These are phyloP conservation scores for Talaromyces sp. DNA, from an alignment of 2,329 filamentous ascomycete genomes.

Conservation along the genomic window DNA sequence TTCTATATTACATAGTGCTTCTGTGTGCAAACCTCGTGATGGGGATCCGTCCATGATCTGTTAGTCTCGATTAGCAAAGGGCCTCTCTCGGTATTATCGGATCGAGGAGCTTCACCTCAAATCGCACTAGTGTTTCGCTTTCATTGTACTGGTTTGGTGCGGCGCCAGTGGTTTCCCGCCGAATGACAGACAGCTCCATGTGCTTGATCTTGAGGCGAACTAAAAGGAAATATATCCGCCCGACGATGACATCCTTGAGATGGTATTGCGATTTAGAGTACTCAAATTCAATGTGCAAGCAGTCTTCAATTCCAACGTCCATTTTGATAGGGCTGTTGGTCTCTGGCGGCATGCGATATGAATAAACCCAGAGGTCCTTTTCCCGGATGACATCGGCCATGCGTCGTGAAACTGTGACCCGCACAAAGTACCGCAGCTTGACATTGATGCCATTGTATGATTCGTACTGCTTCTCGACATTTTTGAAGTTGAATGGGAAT, in stretches of 20 bases:
- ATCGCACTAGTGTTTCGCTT: slow-evolving; percentile 94
- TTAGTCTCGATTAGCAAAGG: slow-evolving; percentile 9
- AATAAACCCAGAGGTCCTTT: slow-evolving; percentile 99
- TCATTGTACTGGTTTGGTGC: slow-evolving; percentile 99
- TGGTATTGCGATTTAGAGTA: slow-evolving; percentile 99
- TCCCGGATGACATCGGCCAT: slow-evolving; percentile 98
- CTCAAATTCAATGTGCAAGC: slow-evolving; percentile 97
- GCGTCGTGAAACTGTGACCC: slow-evolving; percentile 89
- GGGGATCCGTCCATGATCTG: slow-evolving; percentile 99
- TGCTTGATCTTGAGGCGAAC: slow-evolving; percentile 99
- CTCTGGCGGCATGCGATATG: slow-evolving; percentile 94
- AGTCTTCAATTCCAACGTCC: slow-evolving; percentile 99
- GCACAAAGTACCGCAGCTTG: slow-evolving; percentile 95
- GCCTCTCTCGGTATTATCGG: not conserved
- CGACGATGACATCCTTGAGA: slow-evolving; percentile 97
- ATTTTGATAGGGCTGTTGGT: slow-evolving; percentile 99
- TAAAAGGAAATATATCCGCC: slow-evolving; percentile 94
- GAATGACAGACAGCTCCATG: slow-evolving; percentile 98
- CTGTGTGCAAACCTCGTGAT: slow-evolving; percentile 59
- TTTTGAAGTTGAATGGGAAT: slow-evolving; percentile 99
- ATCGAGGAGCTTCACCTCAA: slow-evolving; percentile 58
- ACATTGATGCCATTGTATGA: slow-evolving; percentile 99
- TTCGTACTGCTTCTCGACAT: slow-evolving; percentile 99
- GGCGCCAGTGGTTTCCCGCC: slow-evolving; percentile 90
- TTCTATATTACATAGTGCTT: not conserved